Evolutionary conservation across 345 rosid genomes (phyloP).

Genomic region (Nephelium lappaceum): DNA sequence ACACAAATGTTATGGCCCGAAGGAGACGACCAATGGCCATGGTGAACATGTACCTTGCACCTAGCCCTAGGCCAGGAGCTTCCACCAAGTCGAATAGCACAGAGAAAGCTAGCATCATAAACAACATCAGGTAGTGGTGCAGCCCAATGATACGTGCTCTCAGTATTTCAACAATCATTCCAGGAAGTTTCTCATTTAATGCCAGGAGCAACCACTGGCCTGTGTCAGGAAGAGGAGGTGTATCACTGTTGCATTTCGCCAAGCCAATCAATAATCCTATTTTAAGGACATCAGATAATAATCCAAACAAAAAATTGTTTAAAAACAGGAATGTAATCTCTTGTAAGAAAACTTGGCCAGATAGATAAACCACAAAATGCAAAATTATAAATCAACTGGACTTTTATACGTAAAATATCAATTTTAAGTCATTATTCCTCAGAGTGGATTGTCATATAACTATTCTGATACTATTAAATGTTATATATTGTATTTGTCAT

Average conservation of each 20-base stretch:
- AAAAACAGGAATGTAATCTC: slow-evolving; percentile 7
- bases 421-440: slow-evolving; percentile 3
- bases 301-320: slow-evolving; percentile 15
- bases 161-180: slow-evolving; percentile 59
- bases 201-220: slow-evolving; percentile 95
- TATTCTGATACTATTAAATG: neutral
- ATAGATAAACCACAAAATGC: neutral
- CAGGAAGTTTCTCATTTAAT: slow-evolving; percentile 82
- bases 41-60: slow-evolving; percentile 88
- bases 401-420: neutral
- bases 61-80: slow-evolving; percentile 94
- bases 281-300: neutral
- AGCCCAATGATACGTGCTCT: slow-evolving; percentile 86
- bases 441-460: slow-evolving; percentile 1
- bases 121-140: slow-evolving; percentile 87
- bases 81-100: slow-evolving; percentile 75
- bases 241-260: slow-evolving; percentile 50
- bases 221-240: slow-evolving; percentile 85
- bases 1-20: slow-evolving; percentile 79
- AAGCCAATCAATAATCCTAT: slow-evolving; percentile 27
- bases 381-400: neutral
- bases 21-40: slow-evolving; percentile 94
- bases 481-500: neutral
- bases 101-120: slow-evolving; percentile 89
- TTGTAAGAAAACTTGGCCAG: neutral